A percentile compares a stretch with the other conserved stretches of the same genome.
These are phyloP conservation scores for Penicillium verrucosum DNA, from an alignment of 2,329 filamentous ascomycete species.

Conservation along the genomic window DNA sequence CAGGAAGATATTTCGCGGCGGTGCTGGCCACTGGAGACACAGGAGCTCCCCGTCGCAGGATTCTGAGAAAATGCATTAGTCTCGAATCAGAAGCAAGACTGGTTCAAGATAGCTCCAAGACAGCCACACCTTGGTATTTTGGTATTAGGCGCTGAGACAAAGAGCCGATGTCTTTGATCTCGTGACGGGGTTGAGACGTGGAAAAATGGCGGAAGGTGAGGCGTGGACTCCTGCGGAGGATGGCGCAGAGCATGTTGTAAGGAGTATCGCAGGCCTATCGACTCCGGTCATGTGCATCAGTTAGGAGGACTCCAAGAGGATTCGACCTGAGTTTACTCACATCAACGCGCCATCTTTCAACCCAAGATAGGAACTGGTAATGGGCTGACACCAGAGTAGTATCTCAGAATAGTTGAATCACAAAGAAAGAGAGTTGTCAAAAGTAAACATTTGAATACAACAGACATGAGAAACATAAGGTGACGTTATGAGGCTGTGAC, in stretches of 20 bases:
- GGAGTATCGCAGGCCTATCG: neutral
- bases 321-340: neutral
- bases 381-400: neutral
- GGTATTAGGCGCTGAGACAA: slow-evolving; percentile 56
- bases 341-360: slow-evolving; percentile 6
- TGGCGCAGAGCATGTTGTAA: slow-evolving; percentile 20
- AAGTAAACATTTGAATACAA: neutral
- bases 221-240: slow-evolving; percentile 13
- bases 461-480: neutral
- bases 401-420: neutral
- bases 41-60: slow-evolving; percentile 59
- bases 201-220: slow-evolving; percentile 39
- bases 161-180: slow-evolving; percentile 46
- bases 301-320: neutral
- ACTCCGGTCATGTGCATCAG: slow-evolving; percentile 2
- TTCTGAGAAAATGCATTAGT: slow-evolving; percentile 40
- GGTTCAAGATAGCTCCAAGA: neutral
- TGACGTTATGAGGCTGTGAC: slow-evolving; percentile 8
- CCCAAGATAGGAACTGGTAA: neutral
- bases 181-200: slow-evolving; percentile 35
- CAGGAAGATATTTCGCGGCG: slow-evolving; percentile 65
- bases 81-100: neutral
- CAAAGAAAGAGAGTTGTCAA: neutral
- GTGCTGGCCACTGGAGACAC: slow-evolving; percentile 64
- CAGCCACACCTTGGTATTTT: slow-evolving; percentile 57